Conservation (phyloP, 768 basidiomycete species). For the Calocybe indica region DNA sequence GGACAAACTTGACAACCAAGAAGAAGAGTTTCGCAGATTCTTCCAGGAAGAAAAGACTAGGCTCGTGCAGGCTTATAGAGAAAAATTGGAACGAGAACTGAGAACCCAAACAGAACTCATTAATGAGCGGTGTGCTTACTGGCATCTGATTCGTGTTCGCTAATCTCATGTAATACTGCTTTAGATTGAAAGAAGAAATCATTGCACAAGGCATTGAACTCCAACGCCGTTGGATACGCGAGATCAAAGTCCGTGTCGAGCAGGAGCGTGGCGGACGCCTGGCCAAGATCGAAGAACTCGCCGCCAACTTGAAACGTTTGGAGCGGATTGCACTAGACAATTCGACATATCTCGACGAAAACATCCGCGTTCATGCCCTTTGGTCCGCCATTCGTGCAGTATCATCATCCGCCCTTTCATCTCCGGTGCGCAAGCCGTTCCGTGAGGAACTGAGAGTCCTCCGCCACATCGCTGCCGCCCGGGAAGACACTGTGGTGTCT, state of each 20-base stretch:
- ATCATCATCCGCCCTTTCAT: constrained; percentile 53
- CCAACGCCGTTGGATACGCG: constrained; percentile 93
- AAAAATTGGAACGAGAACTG: constrained; percentile 82
- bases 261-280: constrained; percentile 94
- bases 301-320: constrained; percentile 83
- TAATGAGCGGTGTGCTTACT: constrained; percentile 72
- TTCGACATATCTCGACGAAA: constrained; percentile 86
- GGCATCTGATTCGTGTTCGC: background rate
- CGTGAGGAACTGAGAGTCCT: constrained; percentile 84
- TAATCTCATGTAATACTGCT: constrained; percentile 2
- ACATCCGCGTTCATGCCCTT: constrained; percentile 83
- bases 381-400: constrained; percentile 91
- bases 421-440: constrained; percentile 74
- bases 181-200: constrained; percentile 88
- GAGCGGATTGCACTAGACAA: constrained; percentile 91
- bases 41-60: constrained; percentile 73
- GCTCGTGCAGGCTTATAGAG: constrained; percentile 74
- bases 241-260: constrained; percentile 94
- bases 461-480: constrained; percentile 63
- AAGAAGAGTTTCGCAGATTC: constrained; percentile 78
- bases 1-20: constrained; percentile 79
- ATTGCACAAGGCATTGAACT: constrained; percentile 96
- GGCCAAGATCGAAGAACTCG: constrained; percentile 90
- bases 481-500: constrained; percentile 62
- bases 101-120: constrained; percentile 87